Conservation (phyloP, 1,284 basidiomycete genomes). For the Austroboletus novae-zelandiae region DNA sequence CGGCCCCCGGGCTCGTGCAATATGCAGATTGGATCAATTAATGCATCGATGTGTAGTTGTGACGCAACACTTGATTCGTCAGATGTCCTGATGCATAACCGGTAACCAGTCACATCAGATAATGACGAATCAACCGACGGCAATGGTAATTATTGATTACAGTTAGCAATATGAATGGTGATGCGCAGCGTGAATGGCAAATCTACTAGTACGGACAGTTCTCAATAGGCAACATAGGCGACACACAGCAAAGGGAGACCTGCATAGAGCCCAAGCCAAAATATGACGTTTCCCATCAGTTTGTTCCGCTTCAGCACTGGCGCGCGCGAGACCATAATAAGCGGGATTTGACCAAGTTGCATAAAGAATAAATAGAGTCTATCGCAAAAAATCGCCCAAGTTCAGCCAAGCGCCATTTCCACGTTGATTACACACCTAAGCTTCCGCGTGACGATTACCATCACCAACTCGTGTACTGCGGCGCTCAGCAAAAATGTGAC, state of each 20-base stretch:
- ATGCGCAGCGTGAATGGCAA: background rate
- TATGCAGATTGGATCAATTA: too few species aligned
- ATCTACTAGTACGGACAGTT: background rate
- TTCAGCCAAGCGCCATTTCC: too few species aligned
- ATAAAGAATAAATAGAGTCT: constrained; percentile 77
- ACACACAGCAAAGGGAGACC: constrained; percentile 95
- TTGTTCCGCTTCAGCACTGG: constrained; percentile 78
- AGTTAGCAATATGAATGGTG: background rate
- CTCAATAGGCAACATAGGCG: constrained; percentile 71
- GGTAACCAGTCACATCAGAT: too few species aligned
- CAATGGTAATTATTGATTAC: too few species aligned
- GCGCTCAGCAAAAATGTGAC: constrained; percentile 91
- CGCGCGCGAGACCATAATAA: constrained; percentile 81
- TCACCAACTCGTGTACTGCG: constrained; percentile 90
- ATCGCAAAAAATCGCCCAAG: background rate
- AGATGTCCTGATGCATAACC: too few species aligned
- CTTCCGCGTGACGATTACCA: constrained; percentile 94
- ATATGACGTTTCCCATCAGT: constrained; percentile 79
- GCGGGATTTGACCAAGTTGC: constrained; percentile 88
- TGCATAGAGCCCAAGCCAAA: constrained; percentile 89
- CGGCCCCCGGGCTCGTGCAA: too few species aligned
- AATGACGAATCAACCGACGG: too few species aligned
- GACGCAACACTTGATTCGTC: too few species aligned
- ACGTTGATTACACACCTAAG: constrained; percentile 49
- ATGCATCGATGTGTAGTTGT: too few species aligned